Base-by-base conservation (phyloP, 352 stramenopile genomes). In the Phytophthora uliginosa region DNA sequence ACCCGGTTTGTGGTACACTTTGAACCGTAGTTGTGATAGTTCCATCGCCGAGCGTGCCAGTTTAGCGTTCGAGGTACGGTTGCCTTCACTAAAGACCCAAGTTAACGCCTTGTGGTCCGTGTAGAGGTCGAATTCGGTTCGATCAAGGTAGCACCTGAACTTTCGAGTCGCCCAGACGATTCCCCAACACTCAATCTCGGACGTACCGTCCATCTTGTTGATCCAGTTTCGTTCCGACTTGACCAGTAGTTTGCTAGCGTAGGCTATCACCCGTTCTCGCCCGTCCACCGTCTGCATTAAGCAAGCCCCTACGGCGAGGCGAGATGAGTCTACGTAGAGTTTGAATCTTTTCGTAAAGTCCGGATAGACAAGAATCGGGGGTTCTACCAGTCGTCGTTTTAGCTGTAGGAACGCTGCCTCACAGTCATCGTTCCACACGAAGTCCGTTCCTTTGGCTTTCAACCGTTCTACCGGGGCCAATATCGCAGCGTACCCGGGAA, bases 21-120 rank as follows among this genome's bases (percentile, higher is more conserved):
- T 59, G 33, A 59, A 59, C 26, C 28, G 28, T 5, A 31, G 28
- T 31, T 31, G 28, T 7, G 28, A 66, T 0, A 59, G 33, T 9
- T 66, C 59, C 48, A 59, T 59, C 2, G 34, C 48, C 33, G 48
- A 66, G 22, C 48, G n/a, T 4, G 59, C 59, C 17, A 66, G 9
- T 20, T 66, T 59, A 8, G 59, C 28, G 28, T 66, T 66, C 7
- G 1, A 22, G 10, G 4, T 31, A 31, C 28, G 28, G 6, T 7
- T 31, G 4, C 28, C 28, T 31, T 31, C 28, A 31, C 28, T 31
- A 0, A 31, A 31, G 28, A 31, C 28, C 28, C 28, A 31, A 6
- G 4, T 31, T 0, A 31, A 6, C 7, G 28, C 28, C 28, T 31
- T 31, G 4, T 31, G 28, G 28, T 31, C 28, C 0, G 28, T 31